Percentiles rank a stretch among this genome's conserved stretches.
These are phyloP conservation scores for Trametes sanguinea DNA, from an alignment of 768 basidiomycete species.

Conservation along the genomic window DNA sequence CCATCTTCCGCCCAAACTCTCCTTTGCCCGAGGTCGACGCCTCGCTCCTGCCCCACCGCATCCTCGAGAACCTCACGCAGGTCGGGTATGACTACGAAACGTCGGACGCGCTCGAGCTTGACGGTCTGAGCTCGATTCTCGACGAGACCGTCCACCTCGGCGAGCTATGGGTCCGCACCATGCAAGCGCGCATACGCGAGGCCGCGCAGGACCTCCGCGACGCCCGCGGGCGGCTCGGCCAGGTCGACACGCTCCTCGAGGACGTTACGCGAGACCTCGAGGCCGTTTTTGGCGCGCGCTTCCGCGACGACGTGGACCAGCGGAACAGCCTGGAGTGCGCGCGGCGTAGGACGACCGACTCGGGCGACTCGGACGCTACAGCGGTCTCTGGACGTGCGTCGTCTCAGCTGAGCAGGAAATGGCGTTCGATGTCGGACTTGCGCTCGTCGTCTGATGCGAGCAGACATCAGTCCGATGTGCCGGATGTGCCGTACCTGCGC, in stretches of 20 bases:
- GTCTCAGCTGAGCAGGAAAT: constrained; percentile 18
- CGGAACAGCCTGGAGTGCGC: constrained; percentile 24
- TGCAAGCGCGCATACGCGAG: constrained; percentile 56
- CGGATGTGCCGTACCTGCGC: constrained; percentile 7
- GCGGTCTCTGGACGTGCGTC: constrained; percentile 39
- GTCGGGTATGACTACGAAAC: constrained; percentile 42
- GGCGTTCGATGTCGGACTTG: constrained; percentile 27
- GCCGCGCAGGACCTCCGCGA: constrained; percentile 49
- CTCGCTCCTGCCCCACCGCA: constrained; percentile 40
- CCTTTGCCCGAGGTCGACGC: constrained; percentile 44
- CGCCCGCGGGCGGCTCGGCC: constrained; percentile 47
- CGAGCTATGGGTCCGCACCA: constrained; percentile 48
- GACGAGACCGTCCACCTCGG: constrained; percentile 50
- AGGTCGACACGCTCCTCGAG: constrained; percentile 47
- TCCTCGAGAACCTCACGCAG: constrained; percentile 56
- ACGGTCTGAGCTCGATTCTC: constrained; percentile 47
- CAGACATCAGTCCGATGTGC: background rate
- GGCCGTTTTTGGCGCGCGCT: constrained; percentile 40
- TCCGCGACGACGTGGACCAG: background rate
- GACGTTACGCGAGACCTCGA: constrained; percentile 46
- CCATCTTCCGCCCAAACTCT: constrained; percentile 4
- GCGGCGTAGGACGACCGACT: constrained; percentile 53
- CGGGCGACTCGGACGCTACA: constrained; percentile 66
- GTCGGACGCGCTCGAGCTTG: constrained; percentile 38
- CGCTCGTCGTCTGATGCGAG: constrained; percentile 7